Conservation (phyloP, 768 basidiomycete genomes). For the Asterophora lycoperdoides region DNA sequence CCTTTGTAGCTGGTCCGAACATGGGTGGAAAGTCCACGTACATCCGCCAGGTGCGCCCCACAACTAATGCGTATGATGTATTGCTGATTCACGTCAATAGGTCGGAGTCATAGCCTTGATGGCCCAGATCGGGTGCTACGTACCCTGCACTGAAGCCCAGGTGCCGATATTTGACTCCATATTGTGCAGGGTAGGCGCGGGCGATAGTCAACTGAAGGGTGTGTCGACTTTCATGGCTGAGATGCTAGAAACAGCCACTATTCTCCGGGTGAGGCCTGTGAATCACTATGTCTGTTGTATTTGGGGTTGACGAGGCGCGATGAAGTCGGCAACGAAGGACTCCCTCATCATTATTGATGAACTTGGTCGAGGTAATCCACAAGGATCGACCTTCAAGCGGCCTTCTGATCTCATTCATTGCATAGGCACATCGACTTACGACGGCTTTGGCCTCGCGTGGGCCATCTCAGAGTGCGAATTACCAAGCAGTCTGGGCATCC, state of each 20-base stretch:
- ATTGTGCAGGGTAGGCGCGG: slow-evolving; percentile 92
- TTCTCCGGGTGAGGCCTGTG: slow-evolving; percentile 61
- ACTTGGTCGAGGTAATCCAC: slow-evolving; percentile 70
- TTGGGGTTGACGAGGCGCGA: background rate
- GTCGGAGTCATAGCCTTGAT: slow-evolving; percentile 95
- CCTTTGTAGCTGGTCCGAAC: slow-evolving; percentile 79
- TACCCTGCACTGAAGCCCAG: slow-evolving; percentile 83
- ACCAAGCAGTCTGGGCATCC: slow-evolving; percentile 1
- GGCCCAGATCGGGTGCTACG: slow-evolving; percentile 94
- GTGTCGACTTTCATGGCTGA: slow-evolving; percentile 99
- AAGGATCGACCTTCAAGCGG: background rate
- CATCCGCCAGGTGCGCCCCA: slow-evolving; percentile 68
- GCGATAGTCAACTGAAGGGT: slow-evolving; percentile 95
- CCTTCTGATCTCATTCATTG: background rate
- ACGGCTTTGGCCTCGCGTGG: slow-evolving; percentile 98
- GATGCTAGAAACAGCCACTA: slow-evolving; percentile 97
- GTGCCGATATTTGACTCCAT: slow-evolving; percentile 95
- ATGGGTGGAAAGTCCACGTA: slow-evolving; percentile 99
- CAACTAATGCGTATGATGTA: background rate
- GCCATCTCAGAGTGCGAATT: slow-evolving; percentile 87
- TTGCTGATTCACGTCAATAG: slow-evolving; percentile 21
- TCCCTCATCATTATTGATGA: slow-evolving; percentile 98
- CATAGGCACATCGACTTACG: slow-evolving; percentile 89
- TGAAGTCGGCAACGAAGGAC: slow-evolving; percentile 83
- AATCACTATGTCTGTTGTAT: background rate